phyloP scores from a whole-genome alignment of 169 alveolate species.

The Plasmodium gallinaceum region DNA sequence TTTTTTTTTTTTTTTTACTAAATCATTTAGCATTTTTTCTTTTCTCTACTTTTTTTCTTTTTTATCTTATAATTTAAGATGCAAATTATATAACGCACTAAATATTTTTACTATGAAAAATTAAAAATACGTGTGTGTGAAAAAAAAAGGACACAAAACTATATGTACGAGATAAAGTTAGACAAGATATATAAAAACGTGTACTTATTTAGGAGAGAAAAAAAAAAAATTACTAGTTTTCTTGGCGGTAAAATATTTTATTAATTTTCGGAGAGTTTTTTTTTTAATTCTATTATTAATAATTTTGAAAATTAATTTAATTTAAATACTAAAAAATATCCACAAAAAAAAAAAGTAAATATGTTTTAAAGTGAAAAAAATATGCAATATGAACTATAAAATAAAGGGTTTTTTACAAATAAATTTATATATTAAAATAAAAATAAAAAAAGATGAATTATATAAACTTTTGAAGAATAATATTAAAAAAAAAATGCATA shows the following conservation, averaged over 20 bases:
- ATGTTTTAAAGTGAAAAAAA: slow-evolving; percentile 2
- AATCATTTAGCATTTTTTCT: too few species aligned
- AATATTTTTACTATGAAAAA: slow-evolving; percentile 10
- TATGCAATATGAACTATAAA: neutral
- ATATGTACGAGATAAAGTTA: slow-evolving; percentile 5
- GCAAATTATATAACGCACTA: slow-evolving; percentile 15
- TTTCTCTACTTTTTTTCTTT: slow-evolving; percentile 11
- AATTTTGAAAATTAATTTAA: slow-evolving; percentile 28
- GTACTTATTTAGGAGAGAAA: slow-evolving; percentile 24
- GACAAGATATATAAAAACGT: slow-evolving; percentile 33
- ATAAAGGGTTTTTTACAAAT: neutral
- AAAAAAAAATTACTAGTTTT: slow-evolving; percentile 19
- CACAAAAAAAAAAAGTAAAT: slow-evolving; percentile 7
- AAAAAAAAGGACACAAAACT: slow-evolving; percentile 16
- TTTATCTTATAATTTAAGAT: slow-evolving; percentile 9
- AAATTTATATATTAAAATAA: neutral
- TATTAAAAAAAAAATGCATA: neutral
- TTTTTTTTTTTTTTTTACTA: neutral
- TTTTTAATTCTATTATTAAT: slow-evolving; percentile 17
- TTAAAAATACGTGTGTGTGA: neutral
- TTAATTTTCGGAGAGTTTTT: neutral
- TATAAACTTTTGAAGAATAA: too few species aligned
- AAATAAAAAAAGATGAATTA: neutral
- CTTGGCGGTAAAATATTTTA: slow-evolving; percentile 12
- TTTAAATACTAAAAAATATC: slow-evolving; percentile 25